Percentiles rank a stretch among this genome's conserved stretches.
Conservation (phyloP, 2,329 filamentous ascomycete genomes). For the Xylariaceae sp. region DNA sequence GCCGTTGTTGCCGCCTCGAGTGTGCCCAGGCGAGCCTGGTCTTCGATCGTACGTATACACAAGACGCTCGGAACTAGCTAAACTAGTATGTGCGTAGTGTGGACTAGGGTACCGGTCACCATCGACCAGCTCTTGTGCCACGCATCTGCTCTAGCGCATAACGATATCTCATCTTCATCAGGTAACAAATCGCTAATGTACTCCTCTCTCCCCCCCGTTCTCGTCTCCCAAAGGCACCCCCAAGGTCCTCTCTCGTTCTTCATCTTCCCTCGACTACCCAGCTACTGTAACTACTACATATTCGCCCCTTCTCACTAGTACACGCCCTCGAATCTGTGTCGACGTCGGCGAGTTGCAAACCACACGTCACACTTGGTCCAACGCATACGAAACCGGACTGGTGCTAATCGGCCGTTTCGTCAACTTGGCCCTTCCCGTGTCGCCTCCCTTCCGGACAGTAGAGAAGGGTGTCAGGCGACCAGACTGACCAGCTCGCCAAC, state of each 20-base stretch:
- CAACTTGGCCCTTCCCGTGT: background rate
- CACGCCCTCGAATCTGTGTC: too few species aligned
- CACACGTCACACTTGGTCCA: background rate
- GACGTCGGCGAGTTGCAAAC: too few species aligned
- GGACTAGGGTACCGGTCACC: constrained; percentile 19
- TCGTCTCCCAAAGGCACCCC: constrained; percentile 11
- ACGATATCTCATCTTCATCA: constrained; percentile 21
- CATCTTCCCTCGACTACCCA: constrained; percentile 1
- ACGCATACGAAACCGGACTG: background rate
- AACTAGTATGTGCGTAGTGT: constrained; percentile 3
- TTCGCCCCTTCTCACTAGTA: too few species aligned
- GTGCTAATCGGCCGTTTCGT: constrained; percentile 3
- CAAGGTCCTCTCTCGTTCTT: constrained; percentile 7
- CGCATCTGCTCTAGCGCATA: constrained; percentile 15
- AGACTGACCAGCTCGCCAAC: constrained; percentile 5
- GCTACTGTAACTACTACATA: too few species aligned
- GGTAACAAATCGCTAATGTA: constrained; percentile 11
- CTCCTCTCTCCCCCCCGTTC: constrained; percentile 13
- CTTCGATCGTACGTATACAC: constrained; percentile 10
- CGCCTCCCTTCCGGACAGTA: constrained; percentile 3
- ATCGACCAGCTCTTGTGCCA: constrained; percentile 18
- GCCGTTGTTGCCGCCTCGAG: constrained; percentile 26
- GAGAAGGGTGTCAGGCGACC: background rate
- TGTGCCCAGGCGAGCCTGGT: constrained; percentile 6
- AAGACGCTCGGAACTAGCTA: constrained; percentile 1